Percentiles rank a stretch among this genome's conserved stretches.
These are phyloP conservation scores for Trichosporon sp. DNA, from an alignment of 1,284 basidiomycete genomes.

Conservation along the genomic window DNA sequence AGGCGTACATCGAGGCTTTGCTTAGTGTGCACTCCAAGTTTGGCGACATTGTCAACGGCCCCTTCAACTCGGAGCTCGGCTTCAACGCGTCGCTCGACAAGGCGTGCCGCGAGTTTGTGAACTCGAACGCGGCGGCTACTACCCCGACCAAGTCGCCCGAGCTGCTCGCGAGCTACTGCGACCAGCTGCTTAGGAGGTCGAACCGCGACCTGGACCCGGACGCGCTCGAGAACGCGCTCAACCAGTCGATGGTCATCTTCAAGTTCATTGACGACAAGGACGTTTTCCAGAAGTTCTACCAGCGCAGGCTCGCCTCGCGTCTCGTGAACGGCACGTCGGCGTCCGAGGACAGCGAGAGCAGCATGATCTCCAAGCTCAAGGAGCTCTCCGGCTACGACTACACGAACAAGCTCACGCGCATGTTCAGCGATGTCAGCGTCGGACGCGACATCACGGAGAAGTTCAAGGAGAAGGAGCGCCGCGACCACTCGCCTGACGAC, in stretches of 20 bases:
- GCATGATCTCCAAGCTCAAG: conserved; percentile 99
- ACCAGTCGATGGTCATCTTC: conserved; percentile 95
- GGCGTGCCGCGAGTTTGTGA: conserved; percentile 96
- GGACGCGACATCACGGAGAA: conserved; percentile 95
- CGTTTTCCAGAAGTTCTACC: conserved; percentile 99
- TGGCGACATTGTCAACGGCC: conserved; percentile 82
- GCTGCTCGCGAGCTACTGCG: conserved; percentile 89
- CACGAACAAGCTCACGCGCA: conserved; percentile 94
- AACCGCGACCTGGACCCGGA: conserved; percentile 92
- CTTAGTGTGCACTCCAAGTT: conserved; percentile 91
- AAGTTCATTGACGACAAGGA: conserved; percentile 99
- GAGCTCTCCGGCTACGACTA: conserved; percentile 99
- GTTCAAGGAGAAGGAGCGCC: conserved; percentile 91
- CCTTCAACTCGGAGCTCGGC: conserved; percentile 91
- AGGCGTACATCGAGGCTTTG: conserved; percentile 90
- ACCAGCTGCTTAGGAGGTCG: conserved; percentile 87
- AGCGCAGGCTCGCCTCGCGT: conserved; percentile 92
- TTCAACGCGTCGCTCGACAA: conserved; percentile 93
- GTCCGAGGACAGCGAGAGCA: conserved; percentile 94
- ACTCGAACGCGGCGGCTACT: conserved; percentile 87
- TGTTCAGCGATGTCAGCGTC: conserved; percentile 98
- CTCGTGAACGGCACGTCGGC: conserved; percentile 90
- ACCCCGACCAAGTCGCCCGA: conserved; percentile 91
- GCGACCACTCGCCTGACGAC: conserved; percentile 64
- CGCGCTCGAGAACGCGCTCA: conserved; percentile 84